A percentile compares a stretch with the other conserved stretches of the same genome.
Evolutionary conservation across 2,329 filamentous ascomycete species (phyloP).

Genomic region (Alternaria alternata): DNA sequence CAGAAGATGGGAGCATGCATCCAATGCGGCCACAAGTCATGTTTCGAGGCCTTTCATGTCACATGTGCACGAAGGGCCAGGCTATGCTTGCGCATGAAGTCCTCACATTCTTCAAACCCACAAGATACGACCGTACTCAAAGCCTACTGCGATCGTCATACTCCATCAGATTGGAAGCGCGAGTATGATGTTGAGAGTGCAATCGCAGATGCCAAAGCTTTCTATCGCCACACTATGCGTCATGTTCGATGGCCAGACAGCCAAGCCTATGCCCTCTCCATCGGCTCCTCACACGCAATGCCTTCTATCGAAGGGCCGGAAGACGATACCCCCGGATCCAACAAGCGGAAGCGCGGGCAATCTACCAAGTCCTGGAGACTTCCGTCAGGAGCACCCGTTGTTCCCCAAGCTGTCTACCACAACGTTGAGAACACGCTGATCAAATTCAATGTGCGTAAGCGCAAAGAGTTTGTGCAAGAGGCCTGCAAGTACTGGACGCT

Average conservation of each 20-base stretch:
- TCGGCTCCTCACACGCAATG: slow-evolving; percentile 73
- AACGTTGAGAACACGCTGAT: slow-evolving; percentile 83
- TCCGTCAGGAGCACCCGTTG: slow-evolving; percentile 92
- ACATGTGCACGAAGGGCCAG: slow-evolving; percentile 90
- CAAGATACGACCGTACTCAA: slow-evolving; percentile 86
- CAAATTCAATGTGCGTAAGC: slow-evolving; percentile 82
- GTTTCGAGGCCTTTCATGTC: slow-evolving; percentile 96
- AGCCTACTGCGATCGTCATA: slow-evolving; percentile 95
- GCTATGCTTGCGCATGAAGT: slow-evolving; percentile 96
- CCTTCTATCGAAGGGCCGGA: slow-evolving; percentile 61
- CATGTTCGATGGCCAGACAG: slow-evolving; percentile 92
- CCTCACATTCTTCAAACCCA: slow-evolving; percentile 78
- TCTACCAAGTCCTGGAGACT: slow-evolving; percentile 83
- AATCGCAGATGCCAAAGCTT: slow-evolving; percentile 82
- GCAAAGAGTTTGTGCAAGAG: slow-evolving; percentile 91
- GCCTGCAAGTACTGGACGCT: slow-evolving; percentile 98
- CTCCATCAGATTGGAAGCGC: slow-evolving; percentile 84
- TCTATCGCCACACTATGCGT: slow-evolving; percentile 89
- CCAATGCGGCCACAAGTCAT: slow-evolving; percentile 96
- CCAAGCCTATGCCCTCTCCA: slow-evolving; percentile 79
- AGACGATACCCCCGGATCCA: slow-evolving; percentile 62
- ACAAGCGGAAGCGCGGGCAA: slow-evolving; percentile 64
- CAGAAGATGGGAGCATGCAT: slow-evolving; percentile 99
- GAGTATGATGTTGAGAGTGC: slow-evolving; percentile 85
- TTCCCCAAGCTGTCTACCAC: slow-evolving; percentile 87